These are phyloP conservation scores for Prunus salicina DNA, from an alignment of 306 rosid genomes.

Conservation along the genomic window DNA sequence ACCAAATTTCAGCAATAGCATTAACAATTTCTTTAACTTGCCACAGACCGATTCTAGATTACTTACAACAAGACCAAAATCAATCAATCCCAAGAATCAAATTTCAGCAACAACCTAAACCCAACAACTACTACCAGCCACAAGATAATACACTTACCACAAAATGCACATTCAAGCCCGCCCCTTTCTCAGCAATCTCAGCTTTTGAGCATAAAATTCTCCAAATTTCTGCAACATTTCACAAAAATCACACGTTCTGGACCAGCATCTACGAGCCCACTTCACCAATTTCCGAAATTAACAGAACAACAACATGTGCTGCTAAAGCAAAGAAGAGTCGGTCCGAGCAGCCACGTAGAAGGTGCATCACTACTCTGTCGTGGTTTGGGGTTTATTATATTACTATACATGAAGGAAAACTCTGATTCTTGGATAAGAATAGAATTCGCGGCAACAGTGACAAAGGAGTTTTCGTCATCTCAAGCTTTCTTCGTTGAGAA, in stretches of 20 bases:
- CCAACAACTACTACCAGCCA: slow-evolving; percentile 15
- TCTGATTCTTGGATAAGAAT: slow-evolving; percentile 24
- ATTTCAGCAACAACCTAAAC: slow-evolving; percentile 4
- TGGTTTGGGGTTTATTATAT: slow-evolving; percentile 21
- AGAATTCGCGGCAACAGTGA: not conserved
- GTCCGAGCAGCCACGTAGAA: slow-evolving; percentile 2
- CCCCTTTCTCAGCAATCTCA: slow-evolving; percentile 1
- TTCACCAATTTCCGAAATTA: slow-evolving; percentile 23
- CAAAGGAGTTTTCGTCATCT: not conserved
- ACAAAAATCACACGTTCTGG: slow-evolving; percentile 21
- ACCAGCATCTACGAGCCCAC: slow-evolving; percentile 31
- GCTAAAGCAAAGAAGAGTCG: slow-evolving; percentile 15
- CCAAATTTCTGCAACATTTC: slow-evolving; percentile 12
- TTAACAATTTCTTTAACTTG: not conserved
- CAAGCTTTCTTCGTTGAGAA: not conserved
- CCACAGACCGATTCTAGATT: not conserved
- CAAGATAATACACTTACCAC: slow-evolving; percentile 9
- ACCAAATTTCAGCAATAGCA: slow-evolving; percentile 7
- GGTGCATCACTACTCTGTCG: slow-evolving; percentile 16
- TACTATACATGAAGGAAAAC: not conserved
- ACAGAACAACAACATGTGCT: not conserved
- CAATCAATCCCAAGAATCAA: not conserved
- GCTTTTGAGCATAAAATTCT: slow-evolving; percentile 23
- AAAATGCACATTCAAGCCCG: slow-evolving; percentile 4
- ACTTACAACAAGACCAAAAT: not conserved